Base-by-base conservation (phyloP, 257 asterid genomes). In the Jaltomata sinuosa region DNA sequence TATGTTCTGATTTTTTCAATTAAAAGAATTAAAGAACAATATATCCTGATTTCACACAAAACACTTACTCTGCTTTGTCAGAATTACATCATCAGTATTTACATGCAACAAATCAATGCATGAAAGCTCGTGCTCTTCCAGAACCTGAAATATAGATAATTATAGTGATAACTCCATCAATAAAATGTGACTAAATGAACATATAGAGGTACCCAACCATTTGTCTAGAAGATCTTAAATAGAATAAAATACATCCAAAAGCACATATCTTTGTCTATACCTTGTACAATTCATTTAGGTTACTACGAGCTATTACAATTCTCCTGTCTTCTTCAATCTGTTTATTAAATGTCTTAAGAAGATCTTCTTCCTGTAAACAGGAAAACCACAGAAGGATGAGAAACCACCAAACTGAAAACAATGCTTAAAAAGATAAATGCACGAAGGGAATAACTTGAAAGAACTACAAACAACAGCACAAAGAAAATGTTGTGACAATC, bases 291-390 rank as follows among this genome's bases (percentile, higher is more conserved):
- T 96, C 98, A 45, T 89, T 91, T 85, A 96, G 83, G 88, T 94
- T 96, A 93, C 95, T 94, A 84, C 99, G 96, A 62, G 97, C 90
- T 87, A 94, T 91, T 87, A 94, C 95, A 88, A 96, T 92, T 87
- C 88, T 92, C 88, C 93, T 89, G 88, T 96, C 99, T 87, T 96
- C 99, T 90, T 93, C 97, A 86, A 96, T 92, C 91, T 96, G 99
- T 76, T 94, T 94, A 90, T 87, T 93, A 90, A 94, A 94, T 88
- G 93, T 91, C 88, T 88, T 92, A 87, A 91, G 92, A 54, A 87
- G 86, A 88, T 94, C 99, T 86, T 96, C 99, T 88, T 94, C 99
- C 99, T 96, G 94, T 80, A 87, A 87, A 85, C 81, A 86, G 86
- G 69, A 81, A 55, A 79, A 88, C 57, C 55, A 83, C 81, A 42